Evolutionary conservation across 371 early-diverging fungal species (phyloP).

Genomic region (Rhizopus delemar): DNA sequence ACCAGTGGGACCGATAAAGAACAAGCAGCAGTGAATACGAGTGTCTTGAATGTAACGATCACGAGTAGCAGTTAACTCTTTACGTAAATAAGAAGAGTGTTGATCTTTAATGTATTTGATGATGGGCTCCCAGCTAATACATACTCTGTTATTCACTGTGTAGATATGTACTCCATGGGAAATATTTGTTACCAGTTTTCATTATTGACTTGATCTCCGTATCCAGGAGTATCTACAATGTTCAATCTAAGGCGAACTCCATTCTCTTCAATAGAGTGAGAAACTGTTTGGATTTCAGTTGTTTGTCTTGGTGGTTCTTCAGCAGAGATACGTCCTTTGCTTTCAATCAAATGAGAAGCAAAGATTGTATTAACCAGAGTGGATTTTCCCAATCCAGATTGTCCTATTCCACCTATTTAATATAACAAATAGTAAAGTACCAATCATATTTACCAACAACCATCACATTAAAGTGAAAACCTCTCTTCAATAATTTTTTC

Average conservation of each 20-base stretch:
- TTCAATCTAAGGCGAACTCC: slow-evolving; percentile 82
- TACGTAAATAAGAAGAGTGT: slow-evolving; percentile 86
- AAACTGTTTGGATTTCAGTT: slow-evolving; percentile 81
- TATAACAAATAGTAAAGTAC: slow-evolving; percentile 1
- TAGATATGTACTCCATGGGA: neutral
- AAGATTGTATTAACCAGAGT: slow-evolving; percentile 97
- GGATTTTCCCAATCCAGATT: slow-evolving; percentile 98
- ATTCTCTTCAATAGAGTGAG: slow-evolving; percentile 85
- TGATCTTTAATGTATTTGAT: slow-evolving; percentile 93
- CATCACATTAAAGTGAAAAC: slow-evolving; percentile 94
- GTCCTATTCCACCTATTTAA: slow-evolving; percentile 56
- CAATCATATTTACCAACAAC: slow-evolving; percentile 71
- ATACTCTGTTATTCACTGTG: neutral
- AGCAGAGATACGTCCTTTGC: slow-evolving; percentile 75
- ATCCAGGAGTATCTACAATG: slow-evolving; percentile 83
- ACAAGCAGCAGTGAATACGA: slow-evolving; percentile 79
- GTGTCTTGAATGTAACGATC: slow-evolving; percentile 86
- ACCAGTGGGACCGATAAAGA: slow-evolving; percentile 78
- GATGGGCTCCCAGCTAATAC: slow-evolving; percentile 80
- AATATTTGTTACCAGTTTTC: slow-evolving; percentile 70
- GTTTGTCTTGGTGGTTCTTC: slow-evolving; percentile 81
- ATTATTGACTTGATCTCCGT: slow-evolving; percentile 86
- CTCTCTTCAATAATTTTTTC: slow-evolving; percentile 89
- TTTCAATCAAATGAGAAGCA: slow-evolving; percentile 83
- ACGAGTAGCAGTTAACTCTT: slow-evolving; percentile 82